Evolutionary conservation across 139 green algal species (phyloP).

Genomic region (Chlorella sp.): DNA sequence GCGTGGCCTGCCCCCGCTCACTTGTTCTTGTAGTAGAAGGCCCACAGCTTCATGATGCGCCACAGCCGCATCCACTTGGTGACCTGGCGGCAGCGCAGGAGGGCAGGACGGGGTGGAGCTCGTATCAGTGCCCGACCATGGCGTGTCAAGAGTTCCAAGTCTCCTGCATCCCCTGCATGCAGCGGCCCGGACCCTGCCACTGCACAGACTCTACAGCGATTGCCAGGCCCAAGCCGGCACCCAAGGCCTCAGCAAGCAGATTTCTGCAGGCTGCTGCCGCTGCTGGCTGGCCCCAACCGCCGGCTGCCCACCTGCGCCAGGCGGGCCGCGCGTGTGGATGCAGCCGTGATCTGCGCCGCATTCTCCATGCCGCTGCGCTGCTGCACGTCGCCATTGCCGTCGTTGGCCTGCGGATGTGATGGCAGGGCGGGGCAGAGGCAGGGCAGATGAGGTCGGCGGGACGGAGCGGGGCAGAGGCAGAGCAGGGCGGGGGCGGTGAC

Average conservation of each 20-base stretch:
- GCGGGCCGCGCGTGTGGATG: conserved; percentile 31
- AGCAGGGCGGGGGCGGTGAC: too few relatives aligned
- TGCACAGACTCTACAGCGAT: too few relatives aligned
- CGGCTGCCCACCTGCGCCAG: conserved; percentile 28
- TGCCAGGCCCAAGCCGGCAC: too few relatives aligned
- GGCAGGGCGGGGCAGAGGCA: not conserved
- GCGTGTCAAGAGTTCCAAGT: not conserved
- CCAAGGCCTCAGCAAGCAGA: too few relatives aligned
- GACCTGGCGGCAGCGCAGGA: not conserved
- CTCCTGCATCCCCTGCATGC: too few relatives aligned
- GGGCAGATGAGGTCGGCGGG: not conserved
- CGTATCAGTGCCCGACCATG: not conserved
- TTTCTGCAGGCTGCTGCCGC: too few relatives aligned
- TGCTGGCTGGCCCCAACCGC: not conserved
- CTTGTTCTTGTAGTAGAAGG: conserved; percentile 26
- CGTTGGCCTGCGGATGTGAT: conserved; percentile 11
- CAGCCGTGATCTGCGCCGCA: conserved; percentile 17
- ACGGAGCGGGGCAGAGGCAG: not conserved
- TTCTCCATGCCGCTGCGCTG: conserved; percentile 26
- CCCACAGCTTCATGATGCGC: conserved; percentile 23
- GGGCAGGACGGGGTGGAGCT: not conserved
- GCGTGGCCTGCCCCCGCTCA: not conserved
- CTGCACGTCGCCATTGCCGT: conserved; percentile 29
- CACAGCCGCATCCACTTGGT: conserved; percentile 35
- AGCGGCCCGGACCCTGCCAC: too few relatives aligned